phyloP scores from a whole-genome alignment of 805 yeast species.

The Yamadazyma phyllophila region DNA sequence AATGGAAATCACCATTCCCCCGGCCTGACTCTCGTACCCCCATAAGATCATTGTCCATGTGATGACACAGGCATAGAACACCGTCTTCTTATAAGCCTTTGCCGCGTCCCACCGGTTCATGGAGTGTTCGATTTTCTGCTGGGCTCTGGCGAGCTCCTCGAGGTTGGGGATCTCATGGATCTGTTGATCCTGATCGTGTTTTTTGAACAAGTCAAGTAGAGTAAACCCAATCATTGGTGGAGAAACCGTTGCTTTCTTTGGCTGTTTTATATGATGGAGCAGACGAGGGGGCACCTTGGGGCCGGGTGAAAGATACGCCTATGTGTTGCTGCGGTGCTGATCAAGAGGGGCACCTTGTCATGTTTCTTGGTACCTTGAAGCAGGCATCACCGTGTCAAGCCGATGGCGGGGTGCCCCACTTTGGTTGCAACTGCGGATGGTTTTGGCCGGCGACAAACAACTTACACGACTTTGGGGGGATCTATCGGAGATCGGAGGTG shows the following conservation, averaged over 20 bases:
- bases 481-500: too few relatives aligned
- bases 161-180: slow-evolving; percentile 3
- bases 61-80: slow-evolving; percentile 7
- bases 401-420: background rate
- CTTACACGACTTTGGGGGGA: background rate
- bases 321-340: too few relatives aligned
- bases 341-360: too few relatives aligned
- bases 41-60: slow-evolving; percentile 6
- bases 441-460: too few relatives aligned
- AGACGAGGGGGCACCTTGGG: too few relatives aligned
- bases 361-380: too few relatives aligned
- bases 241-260: background rate
- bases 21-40: slow-evolving; percentile 10
- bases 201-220: slow-evolving; percentile 1
- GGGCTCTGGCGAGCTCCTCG: slow-evolving; percentile 14
- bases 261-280: background rate
- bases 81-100: slow-evolving; percentile 2
- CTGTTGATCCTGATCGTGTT: slow-evolving; percentile 2
- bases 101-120: slow-evolving; percentile 10
- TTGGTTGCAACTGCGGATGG: background rate
- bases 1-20: slow-evolving; percentile 8
- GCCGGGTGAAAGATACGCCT: too few relatives aligned
- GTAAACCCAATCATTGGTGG: slow-evolving; percentile 3
- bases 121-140: slow-evolving; percentile 18
- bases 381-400: background rate